Evolutionary conservation across 306 rosid species (phyloP).

Genomic region (Rosa persica): DNA sequence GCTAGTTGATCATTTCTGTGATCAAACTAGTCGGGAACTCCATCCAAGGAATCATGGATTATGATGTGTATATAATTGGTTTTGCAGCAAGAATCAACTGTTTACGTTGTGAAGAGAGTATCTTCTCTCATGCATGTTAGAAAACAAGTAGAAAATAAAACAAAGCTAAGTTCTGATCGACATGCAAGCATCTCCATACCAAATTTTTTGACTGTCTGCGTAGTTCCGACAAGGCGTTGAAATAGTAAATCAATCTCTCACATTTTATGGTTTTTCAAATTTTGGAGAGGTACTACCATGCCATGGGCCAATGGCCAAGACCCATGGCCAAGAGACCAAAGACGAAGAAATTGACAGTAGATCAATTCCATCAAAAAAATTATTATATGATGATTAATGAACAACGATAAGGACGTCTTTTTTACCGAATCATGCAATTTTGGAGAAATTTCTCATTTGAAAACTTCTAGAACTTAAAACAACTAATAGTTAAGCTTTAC

Average conservation of each 20-base stretch:
- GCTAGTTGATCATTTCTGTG: too few relatives aligned
- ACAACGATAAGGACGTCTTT: too few relatives aligned
- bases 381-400: too few relatives aligned
- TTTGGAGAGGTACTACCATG: background rate
- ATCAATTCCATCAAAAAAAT: too few relatives aligned
- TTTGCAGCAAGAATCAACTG: background rate
- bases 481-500: too few relatives aligned
- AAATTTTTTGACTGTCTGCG: background rate
- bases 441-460: too few relatives aligned
- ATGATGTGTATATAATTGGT: background rate
- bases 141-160: background rate
- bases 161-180: too few relatives aligned
- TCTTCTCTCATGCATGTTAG: background rate
- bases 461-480: too few relatives aligned
- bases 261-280: too few relatives aligned
- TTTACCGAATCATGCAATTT: too few relatives aligned
- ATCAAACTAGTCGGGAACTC: too few relatives aligned
- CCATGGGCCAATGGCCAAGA: background rate
- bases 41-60: too few relatives aligned
- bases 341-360: background rate
- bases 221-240: background rate
- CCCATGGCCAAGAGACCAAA: background rate
- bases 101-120: background rate
- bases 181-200: background rate
- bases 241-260: background rate